Conservation (phyloP, 495 filamentous ascomycete species). For the Emericellopsis terricola region DNA sequence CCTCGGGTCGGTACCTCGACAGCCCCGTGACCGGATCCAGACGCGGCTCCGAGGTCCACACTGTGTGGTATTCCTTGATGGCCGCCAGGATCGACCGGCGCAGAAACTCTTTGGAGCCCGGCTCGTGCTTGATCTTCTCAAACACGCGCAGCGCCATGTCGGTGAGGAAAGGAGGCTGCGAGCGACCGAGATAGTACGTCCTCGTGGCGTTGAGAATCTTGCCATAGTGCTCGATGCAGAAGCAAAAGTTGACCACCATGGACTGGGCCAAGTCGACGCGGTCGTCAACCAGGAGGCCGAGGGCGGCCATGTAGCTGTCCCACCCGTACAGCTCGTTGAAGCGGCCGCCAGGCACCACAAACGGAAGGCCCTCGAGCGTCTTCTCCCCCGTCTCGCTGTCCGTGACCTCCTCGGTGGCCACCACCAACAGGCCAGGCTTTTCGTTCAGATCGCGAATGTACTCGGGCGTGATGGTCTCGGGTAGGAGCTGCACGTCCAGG, state of each 20-base stretch:
- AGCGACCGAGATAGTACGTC: slow-evolving; percentile 82
- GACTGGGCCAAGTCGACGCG: slow-evolving; percentile 70
- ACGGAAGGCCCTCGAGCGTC: slow-evolving; percentile 63
- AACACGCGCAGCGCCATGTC: slow-evolving; percentile 90
- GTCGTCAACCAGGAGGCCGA: slow-evolving; percentile 68
- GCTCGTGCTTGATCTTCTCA: slow-evolving; percentile 69
- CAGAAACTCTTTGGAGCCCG: slow-evolving; percentile 60
- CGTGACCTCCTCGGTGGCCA: slow-evolving; percentile 64
- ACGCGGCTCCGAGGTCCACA: slow-evolving; percentile 73
- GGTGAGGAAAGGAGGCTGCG: slow-evolving; percentile 91
- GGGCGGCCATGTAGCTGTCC: slow-evolving; percentile 94
- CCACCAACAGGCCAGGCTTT: slow-evolving; percentile 73
- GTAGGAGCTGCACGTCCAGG: slow-evolving; percentile 67
- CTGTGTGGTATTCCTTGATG: slow-evolving; percentile 89
- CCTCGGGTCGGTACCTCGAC: slow-evolving; percentile 75
- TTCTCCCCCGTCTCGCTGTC: slow-evolving; percentile 47
- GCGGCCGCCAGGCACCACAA: slow-evolving; percentile 85
- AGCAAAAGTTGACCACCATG: slow-evolving; percentile 92
- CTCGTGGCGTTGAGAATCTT: slow-evolving; percentile 96
- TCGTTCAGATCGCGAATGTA: slow-evolving; percentile 53
- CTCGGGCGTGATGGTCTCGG: slow-evolving; percentile 54
- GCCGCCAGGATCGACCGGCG: slow-evolving; percentile 64
- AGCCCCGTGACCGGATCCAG: slow-evolving; percentile 67
- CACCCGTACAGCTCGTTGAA: slow-evolving; percentile 97
- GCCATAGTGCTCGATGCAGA: slow-evolving; percentile 94